These are phyloP conservation scores for Candida dendrica DNA, from an alignment of 805 yeast species.

Conservation along the genomic window DNA sequence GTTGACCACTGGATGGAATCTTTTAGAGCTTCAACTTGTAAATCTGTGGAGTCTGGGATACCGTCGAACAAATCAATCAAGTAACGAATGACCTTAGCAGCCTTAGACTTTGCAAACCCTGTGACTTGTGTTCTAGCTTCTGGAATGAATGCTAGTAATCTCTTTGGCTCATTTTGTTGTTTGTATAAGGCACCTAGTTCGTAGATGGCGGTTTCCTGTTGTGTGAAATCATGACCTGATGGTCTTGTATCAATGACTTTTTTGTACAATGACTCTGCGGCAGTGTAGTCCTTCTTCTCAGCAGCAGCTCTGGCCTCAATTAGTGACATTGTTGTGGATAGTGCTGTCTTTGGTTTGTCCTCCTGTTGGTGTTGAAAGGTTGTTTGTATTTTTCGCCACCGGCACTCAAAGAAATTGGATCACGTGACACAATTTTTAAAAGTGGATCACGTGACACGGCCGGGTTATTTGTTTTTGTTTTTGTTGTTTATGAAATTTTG, in stretches of 20 bases:
- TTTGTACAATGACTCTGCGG: conserved; percentile 57
- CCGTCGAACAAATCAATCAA: conserved; percentile 72
- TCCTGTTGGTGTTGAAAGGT: neutral
- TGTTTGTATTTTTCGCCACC: too few relatives aligned
- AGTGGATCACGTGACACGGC: too few relatives aligned
- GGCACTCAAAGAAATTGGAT: too few relatives aligned
- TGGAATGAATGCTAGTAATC: conserved; percentile 55
- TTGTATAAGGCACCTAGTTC: conserved; percentile 74
- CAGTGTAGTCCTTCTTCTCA: conserved; percentile 36
- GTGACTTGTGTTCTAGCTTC: conserved; percentile 67
- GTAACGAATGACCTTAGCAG: conserved; percentile 81
- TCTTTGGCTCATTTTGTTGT: conserved; percentile 35
- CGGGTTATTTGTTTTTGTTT: too few relatives aligned
- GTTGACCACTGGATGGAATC: conserved; percentile 86
- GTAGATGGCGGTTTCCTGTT: conserved; percentile 34
- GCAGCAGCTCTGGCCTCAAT: conserved; percentile 59
- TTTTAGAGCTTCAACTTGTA: conserved; percentile 66
- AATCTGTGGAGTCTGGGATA: conserved; percentile 54
- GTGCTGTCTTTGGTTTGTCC: too few relatives aligned
- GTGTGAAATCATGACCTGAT: conserved; percentile 15
- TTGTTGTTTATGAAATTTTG: too few relatives aligned
- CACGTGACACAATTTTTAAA: too few relatives aligned
- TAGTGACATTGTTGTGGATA: too few relatives aligned
- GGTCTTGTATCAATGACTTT: conserved; percentile 35
- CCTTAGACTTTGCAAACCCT: conserved; percentile 84